Percentiles rank a stretch among this genome's conserved stretches.
These are phyloP conservation scores for Candida rishiriensis DNA, from an alignment of 805 yeast species.

Conservation along the genomic window DNA sequence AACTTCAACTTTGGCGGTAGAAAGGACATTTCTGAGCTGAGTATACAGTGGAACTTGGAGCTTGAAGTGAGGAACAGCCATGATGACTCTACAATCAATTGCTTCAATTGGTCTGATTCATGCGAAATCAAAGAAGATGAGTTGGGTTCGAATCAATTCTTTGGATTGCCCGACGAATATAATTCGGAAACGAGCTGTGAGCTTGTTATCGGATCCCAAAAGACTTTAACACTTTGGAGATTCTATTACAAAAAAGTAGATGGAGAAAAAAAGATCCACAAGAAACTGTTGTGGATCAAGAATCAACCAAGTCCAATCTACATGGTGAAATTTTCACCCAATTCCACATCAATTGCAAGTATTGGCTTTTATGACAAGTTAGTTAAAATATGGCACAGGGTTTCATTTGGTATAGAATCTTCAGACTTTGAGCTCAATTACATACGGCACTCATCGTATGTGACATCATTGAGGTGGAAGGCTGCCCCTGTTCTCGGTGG, in stretches of 20 bases:
- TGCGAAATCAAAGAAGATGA: slow-evolving; percentile 27
- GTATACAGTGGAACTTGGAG: slow-evolving; percentile 30
- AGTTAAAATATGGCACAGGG: slow-evolving; percentile 75
- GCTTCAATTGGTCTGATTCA: slow-evolving; percentile 33
- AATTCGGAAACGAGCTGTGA: slow-evolving; percentile 42
- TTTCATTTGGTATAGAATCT: slow-evolving; percentile 59
- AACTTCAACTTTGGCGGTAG: slow-evolving; percentile 31
- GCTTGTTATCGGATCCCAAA: slow-evolving; percentile 53
- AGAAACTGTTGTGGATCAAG: slow-evolving; percentile 40
- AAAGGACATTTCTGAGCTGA: slow-evolving; percentile 26
- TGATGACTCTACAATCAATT: slow-evolving; percentile 24
- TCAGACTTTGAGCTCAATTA: slow-evolving; percentile 65
- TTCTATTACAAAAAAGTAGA: slow-evolving; percentile 27
- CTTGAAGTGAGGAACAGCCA: slow-evolving; percentile 16
- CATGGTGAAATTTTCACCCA: slow-evolving; percentile 56
- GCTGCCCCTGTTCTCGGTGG: slow-evolving; percentile 2
- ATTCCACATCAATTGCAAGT: slow-evolving; percentile 62
- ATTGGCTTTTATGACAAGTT: slow-evolving; percentile 58
- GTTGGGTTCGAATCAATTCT: slow-evolving; percentile 20
- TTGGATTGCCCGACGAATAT: slow-evolving; percentile 31
- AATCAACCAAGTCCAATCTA: slow-evolving; percentile 60
- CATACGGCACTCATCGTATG: slow-evolving; percentile 57
- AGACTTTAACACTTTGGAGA: slow-evolving; percentile 50
- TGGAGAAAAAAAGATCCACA: slow-evolving; percentile 15
- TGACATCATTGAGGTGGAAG: slow-evolving; percentile 60